phyloP scores from a whole-genome alignment of 768 basidiomycete species.

The Chalciporus piperatus region DNA sequence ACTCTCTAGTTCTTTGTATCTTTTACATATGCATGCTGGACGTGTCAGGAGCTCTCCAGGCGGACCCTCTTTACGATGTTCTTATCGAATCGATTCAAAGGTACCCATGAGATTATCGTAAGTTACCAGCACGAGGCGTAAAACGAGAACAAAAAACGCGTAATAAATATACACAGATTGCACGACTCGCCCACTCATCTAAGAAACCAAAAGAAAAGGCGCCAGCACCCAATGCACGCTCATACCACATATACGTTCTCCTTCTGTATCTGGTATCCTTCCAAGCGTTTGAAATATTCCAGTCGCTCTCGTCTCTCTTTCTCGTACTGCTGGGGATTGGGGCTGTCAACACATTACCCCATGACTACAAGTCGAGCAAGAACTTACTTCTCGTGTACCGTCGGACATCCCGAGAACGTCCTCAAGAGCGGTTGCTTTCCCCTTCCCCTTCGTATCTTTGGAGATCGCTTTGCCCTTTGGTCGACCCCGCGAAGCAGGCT shows the following conservation, averaged over 20 bases:
- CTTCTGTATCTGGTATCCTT: conserved; percentile 51
- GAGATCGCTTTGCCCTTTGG: conserved; percentile 14
- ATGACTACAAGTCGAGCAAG: neutral
- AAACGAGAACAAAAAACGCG: conserved; percentile 1
- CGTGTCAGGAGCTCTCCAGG: neutral
- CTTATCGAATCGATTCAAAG: neutral
- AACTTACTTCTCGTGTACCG: conserved; percentile 30
- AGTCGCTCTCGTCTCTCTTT: conserved; percentile 48
- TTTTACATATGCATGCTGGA: too few species aligned
- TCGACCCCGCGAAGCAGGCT: conserved; percentile 14
- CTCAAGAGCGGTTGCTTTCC: conserved; percentile 21
- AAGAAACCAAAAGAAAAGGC: neutral
- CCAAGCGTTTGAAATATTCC: conserved; percentile 52
- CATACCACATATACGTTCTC: conserved; percentile 60
- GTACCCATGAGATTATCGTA: neutral
- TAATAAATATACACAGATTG: conserved; percentile 17
- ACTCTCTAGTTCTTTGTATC: neutral
- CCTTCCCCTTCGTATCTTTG: conserved; percentile 26
- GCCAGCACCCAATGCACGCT: conserved; percentile 16
- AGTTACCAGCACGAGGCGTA: too few species aligned
- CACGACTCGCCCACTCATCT: neutral
- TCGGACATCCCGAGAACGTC: conserved; percentile 29
- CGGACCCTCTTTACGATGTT: too few species aligned
- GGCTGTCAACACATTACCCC: neutral
- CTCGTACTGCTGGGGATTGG: conserved; percentile 36